Evolutionary conservation across 2,329 filamentous ascomycete genomes (phyloP).

Genomic region (Paecilomyces niveus): DNA sequence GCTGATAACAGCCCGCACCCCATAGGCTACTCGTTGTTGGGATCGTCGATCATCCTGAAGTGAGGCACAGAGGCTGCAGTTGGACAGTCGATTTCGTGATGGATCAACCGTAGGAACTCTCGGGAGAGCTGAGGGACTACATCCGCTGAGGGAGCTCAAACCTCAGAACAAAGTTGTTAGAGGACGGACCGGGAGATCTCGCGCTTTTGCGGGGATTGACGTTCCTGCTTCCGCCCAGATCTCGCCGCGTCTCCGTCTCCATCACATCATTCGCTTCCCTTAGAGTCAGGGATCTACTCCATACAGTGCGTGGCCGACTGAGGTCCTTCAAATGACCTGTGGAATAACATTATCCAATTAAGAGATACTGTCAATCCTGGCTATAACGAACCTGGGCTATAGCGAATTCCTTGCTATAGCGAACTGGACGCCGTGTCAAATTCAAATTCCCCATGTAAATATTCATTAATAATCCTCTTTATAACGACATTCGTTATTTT

Average conservation of each 20-base stretch:
- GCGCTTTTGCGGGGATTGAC: background rate
- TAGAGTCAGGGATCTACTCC: background rate
- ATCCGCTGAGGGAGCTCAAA: background rate
- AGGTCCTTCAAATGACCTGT: background rate
- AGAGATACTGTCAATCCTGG: no score
- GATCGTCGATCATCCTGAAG: background rate
- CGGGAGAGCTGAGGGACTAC: background rate
- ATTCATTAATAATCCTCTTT: no score
- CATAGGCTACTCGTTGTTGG: background rate
- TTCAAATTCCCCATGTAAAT: no score
- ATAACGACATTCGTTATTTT: no score
- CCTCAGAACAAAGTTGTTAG: background rate
- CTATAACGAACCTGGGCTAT: no score
- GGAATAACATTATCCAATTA: background rate
- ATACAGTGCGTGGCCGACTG: background rate
- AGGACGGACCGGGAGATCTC: background rate
- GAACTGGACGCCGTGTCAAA: no score
- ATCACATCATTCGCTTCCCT: background rate
- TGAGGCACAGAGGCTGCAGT: background rate
- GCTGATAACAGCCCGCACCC: background rate
- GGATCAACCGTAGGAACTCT: background rate
- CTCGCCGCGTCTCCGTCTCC: background rate
- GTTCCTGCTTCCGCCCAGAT: background rate
- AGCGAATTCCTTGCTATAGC: no score
- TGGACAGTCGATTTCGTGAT: background rate